Percentiles rank a stretch among this genome's conserved stretches.
Evolutionary conservation across 768 basidiomycete genomes (phyloP).

Genomic region (Mycena venus): DNA sequence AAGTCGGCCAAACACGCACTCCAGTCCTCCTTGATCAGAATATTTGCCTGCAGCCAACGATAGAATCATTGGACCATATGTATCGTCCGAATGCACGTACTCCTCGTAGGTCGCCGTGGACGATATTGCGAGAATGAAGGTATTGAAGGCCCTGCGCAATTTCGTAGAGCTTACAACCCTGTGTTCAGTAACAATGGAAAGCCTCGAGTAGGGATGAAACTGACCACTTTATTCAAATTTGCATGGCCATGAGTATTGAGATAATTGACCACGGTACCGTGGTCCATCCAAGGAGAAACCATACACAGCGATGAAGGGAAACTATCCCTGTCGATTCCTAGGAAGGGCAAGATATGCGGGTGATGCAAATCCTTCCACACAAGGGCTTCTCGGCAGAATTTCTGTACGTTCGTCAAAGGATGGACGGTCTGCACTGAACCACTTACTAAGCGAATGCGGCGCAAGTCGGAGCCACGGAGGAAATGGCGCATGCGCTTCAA

Average conservation of each 20-base stretch:
- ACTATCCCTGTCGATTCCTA: no score
- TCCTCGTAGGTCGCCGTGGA: conserved; percentile 37
- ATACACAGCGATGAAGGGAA: no score
- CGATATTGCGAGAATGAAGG: no score
- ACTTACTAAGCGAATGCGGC: conserved; percentile 3
- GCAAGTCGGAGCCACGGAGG: neutral
- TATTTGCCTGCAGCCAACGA: conserved; percentile 39
- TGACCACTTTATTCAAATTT: conserved; percentile 34
- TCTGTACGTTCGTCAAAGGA: conserved; percentile 23
- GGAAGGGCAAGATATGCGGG: no score
- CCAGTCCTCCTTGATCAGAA: conserved; percentile 46
- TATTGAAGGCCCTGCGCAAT: conserved; percentile 37
- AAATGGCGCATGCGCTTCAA: no score
- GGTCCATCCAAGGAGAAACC: conserved; percentile 46
- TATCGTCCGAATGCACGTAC: neutral
- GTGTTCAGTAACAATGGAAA: neutral
- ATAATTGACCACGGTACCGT: conserved; percentile 42
- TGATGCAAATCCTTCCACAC: no score
- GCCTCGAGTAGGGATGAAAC: neutral
- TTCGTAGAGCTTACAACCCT: conserved; percentile 25
- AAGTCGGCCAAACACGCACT: conserved; percentile 51
- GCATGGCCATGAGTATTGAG: conserved; percentile 32
- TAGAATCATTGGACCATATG: neutral
- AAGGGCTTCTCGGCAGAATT: no score
- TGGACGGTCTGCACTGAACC: neutral